Base-by-base conservation (phyloP, 306 rosid genomes). In the Begonia loranthoides region DNA sequence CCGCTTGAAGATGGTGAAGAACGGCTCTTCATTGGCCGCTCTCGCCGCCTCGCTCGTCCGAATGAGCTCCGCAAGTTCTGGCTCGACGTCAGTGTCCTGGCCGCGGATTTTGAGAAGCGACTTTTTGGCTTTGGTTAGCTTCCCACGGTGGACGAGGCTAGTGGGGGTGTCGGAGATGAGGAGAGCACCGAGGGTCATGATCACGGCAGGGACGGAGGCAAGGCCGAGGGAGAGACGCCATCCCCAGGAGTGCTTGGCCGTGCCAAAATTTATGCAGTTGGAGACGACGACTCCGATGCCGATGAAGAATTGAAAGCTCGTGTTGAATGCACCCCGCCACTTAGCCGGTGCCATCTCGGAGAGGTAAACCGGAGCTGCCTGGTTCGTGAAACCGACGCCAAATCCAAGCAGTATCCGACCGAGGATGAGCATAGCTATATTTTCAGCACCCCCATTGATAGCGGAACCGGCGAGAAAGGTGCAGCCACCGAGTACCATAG, bases 311-410 rank as follows among this genome's bases (percentile, higher is more conserved):
- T 78, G 77, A 36, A 87, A 87, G 14, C 84, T 87, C 8, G 89
- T 38, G 67, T 76, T 76, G 74, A 87, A 83, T 7, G 96, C 84
- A 0, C 94, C 94, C 13, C 94, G 74, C 82, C 84, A 83, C 56
- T 74, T 78, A 0, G 90, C 43, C 14, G 87, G 96, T 43, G 96
- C 84, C 3, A 87, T 73, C 59, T 87, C 96, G 3, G 82, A 78
- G 21, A 87, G 76, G 58, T 80, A 87, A 45, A 87, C 50, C 0
- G 94, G 90, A 15, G 89, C 62, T 3, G 93, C 84, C 95, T 87
- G 93, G 62, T 70, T 79, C 6, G 93, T 82, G 62, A 87, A 82
- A 19, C 93, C 93, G 1, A 82, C 76, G 3, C 84, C 96, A 12
- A 87, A 49, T 0, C 93, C 88, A 1, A 87, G 86, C 60, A 82